Base-by-base conservation (phyloP, 2,329 filamentous ascomycete genomes). In the Pseudogymnoascus destructans region DNA sequence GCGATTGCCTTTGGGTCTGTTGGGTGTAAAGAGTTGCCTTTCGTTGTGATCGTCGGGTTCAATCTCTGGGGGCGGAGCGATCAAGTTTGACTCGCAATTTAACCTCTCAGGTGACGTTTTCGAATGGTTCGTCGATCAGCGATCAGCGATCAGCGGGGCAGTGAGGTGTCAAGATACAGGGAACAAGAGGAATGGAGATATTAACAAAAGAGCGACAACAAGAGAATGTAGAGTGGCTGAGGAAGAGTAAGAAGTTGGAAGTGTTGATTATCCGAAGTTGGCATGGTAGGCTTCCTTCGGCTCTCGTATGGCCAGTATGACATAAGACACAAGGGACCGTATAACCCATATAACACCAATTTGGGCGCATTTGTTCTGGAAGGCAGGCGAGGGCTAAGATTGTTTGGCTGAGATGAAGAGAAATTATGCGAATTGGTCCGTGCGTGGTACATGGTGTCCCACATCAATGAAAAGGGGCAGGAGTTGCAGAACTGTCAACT, bases 271-370 rank as follows among this genome's bases (percentile, higher is more conserved):
- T 30, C 46, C 23, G 46, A 15, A 30, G 46, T 30, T 52, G 46
- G 46, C 32, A 52, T 30, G 25, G 46, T 52, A 52, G 25, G 46
- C 8, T 52, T 15, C 15, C 2, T 25, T 49, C 42, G 21, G 42
- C 42, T 52, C 13, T 30, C 10, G 25, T 32, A 52, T 32, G 46
- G 25, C n/a, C 46, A 52, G 46, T 19, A 52, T 52, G 46, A 52
- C 46, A 52, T 52, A 52, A 52, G 46, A 52, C 46, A 52, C 46
- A 52, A 52, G 46, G 46, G 46, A 52, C 42, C 42, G n/a, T n/a
- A n/a, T n/a, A n/a, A n/a, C n/a, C n/a, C n/a, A n/a, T 52, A 52
- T 52, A 52, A 52, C 25, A 52, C 46, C 25, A 52, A 52, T 52
- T 52, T 52, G 46, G 25, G 25, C 46, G 25, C 10, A 52, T 32